Percentiles rank a stretch among this genome's conserved stretches.
Evolutionary conservation across 2,329 filamentous ascomycete genomes (phyloP).

Genomic region (Apiospora sp.): DNA sequence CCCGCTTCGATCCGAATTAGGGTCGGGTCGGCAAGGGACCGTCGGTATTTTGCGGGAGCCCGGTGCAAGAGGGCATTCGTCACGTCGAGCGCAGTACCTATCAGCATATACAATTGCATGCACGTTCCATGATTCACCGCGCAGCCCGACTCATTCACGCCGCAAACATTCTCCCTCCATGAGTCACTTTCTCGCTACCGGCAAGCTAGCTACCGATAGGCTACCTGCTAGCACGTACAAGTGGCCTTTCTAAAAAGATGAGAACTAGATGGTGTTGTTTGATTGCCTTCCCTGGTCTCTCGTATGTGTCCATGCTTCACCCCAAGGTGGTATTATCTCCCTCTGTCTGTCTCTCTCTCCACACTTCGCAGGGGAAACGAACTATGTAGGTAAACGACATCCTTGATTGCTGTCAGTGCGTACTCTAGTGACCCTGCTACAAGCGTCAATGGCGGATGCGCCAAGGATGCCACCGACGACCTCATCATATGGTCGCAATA

Average conservation of each 20-base stretch:
- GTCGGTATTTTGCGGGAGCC: slow-evolving; percentile 6
- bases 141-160: slow-evolving; percentile 6
- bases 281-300: background rate
- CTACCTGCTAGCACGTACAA: background rate
- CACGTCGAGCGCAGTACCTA: background rate
- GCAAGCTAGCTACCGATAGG: background rate
- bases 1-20: background rate
- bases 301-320: background rate
- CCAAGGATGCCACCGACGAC: slow-evolving; percentile 1
- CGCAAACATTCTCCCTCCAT: background rate
- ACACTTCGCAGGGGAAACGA: background rate
- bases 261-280: background rate
- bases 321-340: background rate
- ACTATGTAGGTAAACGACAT: background rate
- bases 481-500: slow-evolving; percentile 1
- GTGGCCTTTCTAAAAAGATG: background rate
- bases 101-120: background rate
- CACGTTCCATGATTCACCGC: slow-evolving; percentile 5
- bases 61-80: too few species aligned
- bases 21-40: background rate
- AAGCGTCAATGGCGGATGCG: slow-evolving; percentile 6
- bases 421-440: slow-evolving; percentile 5
- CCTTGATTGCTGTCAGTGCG: slow-evolving; percentile 20
- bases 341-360: background rate
- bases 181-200: slow-evolving; percentile 1